Conservation (phyloP, 2,329 filamentous ascomycete genomes). For the Neurospora crassa region DNA sequence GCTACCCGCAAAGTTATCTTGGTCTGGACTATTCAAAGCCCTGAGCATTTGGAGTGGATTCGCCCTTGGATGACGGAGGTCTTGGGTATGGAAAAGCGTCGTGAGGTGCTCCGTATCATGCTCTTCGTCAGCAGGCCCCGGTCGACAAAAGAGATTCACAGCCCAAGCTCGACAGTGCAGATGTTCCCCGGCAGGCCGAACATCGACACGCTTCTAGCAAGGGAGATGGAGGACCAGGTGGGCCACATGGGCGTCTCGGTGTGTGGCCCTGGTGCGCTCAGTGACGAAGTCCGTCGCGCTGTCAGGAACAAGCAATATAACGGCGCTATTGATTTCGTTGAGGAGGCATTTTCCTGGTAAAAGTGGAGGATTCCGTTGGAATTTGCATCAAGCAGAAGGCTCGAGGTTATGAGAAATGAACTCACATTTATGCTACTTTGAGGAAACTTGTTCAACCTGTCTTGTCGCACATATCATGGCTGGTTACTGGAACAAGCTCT, state of each 20-base stretch:
- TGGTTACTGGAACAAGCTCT: neutral
- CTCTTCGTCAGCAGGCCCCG: constrained; percentile 68
- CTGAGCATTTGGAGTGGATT: constrained; percentile 77
- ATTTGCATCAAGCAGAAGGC: neutral
- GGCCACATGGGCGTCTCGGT: constrained; percentile 66
- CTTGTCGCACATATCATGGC: neutral
- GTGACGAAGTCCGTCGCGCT: constrained; percentile 63
- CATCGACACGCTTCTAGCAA: constrained; percentile 59
- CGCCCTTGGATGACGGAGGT: constrained; percentile 77
- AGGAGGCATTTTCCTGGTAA: constrained; percentile 64
- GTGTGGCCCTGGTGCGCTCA: constrained; percentile 64
- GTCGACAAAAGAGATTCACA: constrained; percentile 73
- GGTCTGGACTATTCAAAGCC: constrained; percentile 71
- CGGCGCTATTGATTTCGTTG: constrained; percentile 65
- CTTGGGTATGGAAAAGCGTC: constrained; percentile 61
- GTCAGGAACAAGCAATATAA: constrained; percentile 55
- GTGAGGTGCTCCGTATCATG: constrained; percentile 66
- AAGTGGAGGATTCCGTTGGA: neutral
- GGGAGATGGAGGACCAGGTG: constrained; percentile 65
- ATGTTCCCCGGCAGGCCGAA: constrained; percentile 78
- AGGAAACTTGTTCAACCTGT: neutral
- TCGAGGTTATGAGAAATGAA: neutral
- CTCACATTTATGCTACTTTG: neutral
- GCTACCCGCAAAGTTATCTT: constrained; percentile 63
- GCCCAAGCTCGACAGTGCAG: constrained; percentile 66